Base-by-base conservation (phyloP, 345 rosid species). In the Brassica juncea region DNA sequence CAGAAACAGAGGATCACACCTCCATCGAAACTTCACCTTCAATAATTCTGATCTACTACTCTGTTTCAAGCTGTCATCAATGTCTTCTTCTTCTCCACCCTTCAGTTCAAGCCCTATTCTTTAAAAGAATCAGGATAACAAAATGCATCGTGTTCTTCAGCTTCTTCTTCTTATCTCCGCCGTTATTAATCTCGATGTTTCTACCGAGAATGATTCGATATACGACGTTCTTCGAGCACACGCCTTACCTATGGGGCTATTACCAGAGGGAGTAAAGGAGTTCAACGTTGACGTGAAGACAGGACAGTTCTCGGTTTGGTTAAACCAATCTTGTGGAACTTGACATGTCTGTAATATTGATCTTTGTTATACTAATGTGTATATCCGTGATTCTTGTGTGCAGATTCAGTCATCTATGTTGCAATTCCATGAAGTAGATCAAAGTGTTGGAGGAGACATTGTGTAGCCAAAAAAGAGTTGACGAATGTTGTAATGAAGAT, bases 181-280 rank as follows among this genome's bases (percentile, higher is more conserved):
- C 2, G 47, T 73, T 1, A 32, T n/a, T 81, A 14, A 64, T 71
- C 52, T 58, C 79, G 60, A 70, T 3, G 69, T 57, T 11, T 63
- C 32, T 19, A 67, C 80, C 8, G 70, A 73, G 62, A 21, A 82
- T 10, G 74, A 80, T 1, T 83, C 94, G 9, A 84, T 88, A 77
- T 93, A 91, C 90, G 89, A 87, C 28, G 74, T 88, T 63, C 84
- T 93, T 8, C 70, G 62, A 73, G 80, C 65, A 0, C 85, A 89
- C 73, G 98, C 91, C 4, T 87, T 93, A 1, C 98, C 98, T 16
- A 91, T 86, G 86, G 98, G 98, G 15, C 75, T 93, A 28, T 82
- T 93, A 3, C 98, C 98, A 0, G 88, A 86, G 68, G 97, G 97
- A 5, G 87, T 91, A 27, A 85, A 68, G 35, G 79, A 81, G 11